These are phyloP conservation scores for Alternaria panax DNA, from an alignment of 2,329 filamentous ascomycete species.

Conservation along the genomic window DNA sequence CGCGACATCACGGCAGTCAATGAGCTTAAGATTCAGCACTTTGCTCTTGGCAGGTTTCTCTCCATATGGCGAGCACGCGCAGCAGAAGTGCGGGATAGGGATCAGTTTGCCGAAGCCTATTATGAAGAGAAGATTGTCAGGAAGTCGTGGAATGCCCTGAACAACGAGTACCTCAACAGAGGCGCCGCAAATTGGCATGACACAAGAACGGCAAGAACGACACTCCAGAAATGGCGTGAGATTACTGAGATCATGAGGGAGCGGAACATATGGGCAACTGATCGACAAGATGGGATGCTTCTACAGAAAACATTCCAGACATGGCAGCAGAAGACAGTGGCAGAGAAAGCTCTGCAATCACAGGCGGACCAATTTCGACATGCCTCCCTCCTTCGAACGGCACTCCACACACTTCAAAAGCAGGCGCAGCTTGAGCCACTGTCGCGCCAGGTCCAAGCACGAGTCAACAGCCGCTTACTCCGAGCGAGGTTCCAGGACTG, in stretches of 20 bases:
- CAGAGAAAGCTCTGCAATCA: conserved; percentile 40
- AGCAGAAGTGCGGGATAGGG: conserved; percentile 45
- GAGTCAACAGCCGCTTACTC: conserved; percentile 56
- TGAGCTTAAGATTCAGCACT: conserved; percentile 60
- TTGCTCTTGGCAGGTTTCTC: conserved; percentile 64
- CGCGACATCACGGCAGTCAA: conserved; percentile 69
- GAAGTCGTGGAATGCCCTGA: conserved; percentile 47
- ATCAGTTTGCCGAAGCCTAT: conserved; percentile 39
- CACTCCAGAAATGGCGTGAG: conserved; percentile 39
- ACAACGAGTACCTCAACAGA: conserved; percentile 47
- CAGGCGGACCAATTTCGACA: conserved; percentile 47
- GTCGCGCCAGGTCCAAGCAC: conserved; percentile 54
- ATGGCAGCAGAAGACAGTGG: conserved; percentile 30
- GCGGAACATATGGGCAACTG: conserved; percentile 31
- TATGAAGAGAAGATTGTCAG: conserved; percentile 46
- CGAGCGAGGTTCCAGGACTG: conserved; percentile 59
- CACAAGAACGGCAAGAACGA: conserved; percentile 33
- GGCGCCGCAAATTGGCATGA: conserved; percentile 46
- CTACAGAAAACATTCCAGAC: conserved; percentile 34
- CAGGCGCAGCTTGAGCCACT: conserved; percentile 54
- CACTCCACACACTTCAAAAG: conserved; percentile 40
- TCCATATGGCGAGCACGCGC: conserved; percentile 59
- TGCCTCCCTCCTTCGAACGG: conserved; percentile 29
- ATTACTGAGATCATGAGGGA: conserved; percentile 36
- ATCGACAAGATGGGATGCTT: conserved; percentile 32